Evolutionary conservation across 768 basidiomycete species (phyloP).

Genomic region (Pleurotus tuoliensis): DNA sequence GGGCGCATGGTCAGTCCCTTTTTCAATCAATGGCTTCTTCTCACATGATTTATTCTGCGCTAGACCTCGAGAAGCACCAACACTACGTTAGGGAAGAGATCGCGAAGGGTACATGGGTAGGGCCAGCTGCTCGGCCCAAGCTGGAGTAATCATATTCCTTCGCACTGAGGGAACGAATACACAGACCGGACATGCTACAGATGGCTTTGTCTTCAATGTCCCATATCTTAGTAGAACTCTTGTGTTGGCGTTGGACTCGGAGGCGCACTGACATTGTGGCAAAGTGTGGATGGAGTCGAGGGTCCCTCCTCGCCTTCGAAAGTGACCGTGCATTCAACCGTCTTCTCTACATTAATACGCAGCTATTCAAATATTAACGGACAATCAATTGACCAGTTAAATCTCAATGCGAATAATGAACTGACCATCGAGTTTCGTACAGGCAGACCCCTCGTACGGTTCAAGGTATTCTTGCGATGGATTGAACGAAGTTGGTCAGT

Average conservation of each 20-base stretch:
- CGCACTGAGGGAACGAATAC: too few species aligned
- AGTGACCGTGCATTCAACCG: conserved; percentile 4
- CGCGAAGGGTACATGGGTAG: conserved; percentile 3
- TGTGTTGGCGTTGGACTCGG: not conserved
- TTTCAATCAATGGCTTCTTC: not conserved
- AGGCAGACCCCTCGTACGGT: not conserved
- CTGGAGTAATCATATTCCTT: not conserved
- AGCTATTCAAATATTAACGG: not conserved
- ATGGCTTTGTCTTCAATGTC: too few species aligned
- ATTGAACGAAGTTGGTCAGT: conserved; percentile 2
- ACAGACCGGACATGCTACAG: too few species aligned
- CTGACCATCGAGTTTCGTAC: conserved; percentile 5
- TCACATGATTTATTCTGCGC: not conserved
- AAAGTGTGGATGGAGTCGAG: conserved; percentile 3
- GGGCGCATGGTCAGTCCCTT: conserved; percentile 66
- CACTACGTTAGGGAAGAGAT: conserved; percentile 37
- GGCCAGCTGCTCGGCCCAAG: conserved; percentile 1
- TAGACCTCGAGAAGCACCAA: conserved; percentile 63
- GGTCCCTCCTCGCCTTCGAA: conserved; percentile 1
- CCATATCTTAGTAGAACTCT: too few species aligned
- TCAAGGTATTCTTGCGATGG: not conserved
- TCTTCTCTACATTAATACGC: conserved; percentile 2
- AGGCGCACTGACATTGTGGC: not conserved
- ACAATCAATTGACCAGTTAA: too few species aligned
- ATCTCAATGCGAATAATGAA: not conserved